Percentiles rank a stretch among this genome's conserved stretches.
Evolutionary conservation across 352 stramenopile species (phyloP).

Genomic region (Peronospora belbahrii): DNA sequence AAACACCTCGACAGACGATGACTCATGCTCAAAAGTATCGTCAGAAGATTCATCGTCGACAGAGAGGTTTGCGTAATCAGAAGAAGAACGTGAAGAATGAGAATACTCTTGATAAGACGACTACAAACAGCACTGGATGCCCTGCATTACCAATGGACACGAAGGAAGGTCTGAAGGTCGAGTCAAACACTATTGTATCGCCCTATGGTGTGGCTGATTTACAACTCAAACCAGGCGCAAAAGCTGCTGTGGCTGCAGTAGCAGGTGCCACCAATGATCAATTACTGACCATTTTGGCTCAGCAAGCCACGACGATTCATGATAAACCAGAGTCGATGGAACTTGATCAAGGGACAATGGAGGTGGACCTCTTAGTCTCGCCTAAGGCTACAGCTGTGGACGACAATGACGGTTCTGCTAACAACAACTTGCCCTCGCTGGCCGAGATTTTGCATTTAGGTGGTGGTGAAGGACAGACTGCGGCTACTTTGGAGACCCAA

Average conservation of each 20-base stretch:
- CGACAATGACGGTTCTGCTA: constrained; percentile 28
- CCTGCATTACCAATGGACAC: constrained; percentile 20
- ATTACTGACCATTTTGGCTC: constrained; percentile 63
- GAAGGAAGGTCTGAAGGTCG: constrained; percentile 24
- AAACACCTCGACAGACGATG: constrained; percentile 91
- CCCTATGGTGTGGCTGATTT: constrained; percentile 56
- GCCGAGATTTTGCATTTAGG: constrained; percentile 66
- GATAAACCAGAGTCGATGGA: constrained; percentile 16
- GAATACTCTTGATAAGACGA: background rate
- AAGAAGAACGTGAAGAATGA: constrained; percentile 34
- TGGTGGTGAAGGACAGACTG: constrained; percentile 18
- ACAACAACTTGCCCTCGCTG: constrained; percentile 53
- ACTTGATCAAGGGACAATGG: background rate
- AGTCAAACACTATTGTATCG: constrained; percentile 35
- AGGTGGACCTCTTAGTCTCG: background rate
- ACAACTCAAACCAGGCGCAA: constrained; percentile 35
- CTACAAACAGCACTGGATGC: constrained; percentile 4
- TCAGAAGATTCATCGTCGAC: constrained; percentile 71
- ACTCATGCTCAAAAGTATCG: constrained; percentile 81
- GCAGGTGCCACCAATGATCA: constrained; percentile 33
- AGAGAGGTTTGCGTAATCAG: constrained; percentile 67
- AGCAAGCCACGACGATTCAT: constrained; percentile 42
- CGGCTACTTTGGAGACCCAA: background rate
- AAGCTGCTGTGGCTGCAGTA: constrained; percentile 12
- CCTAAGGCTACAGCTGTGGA: background rate